phyloP scores from a whole-genome alignment of 1,284 basidiomycete genomes.

The Fomitopsis pinicola region DNA sequence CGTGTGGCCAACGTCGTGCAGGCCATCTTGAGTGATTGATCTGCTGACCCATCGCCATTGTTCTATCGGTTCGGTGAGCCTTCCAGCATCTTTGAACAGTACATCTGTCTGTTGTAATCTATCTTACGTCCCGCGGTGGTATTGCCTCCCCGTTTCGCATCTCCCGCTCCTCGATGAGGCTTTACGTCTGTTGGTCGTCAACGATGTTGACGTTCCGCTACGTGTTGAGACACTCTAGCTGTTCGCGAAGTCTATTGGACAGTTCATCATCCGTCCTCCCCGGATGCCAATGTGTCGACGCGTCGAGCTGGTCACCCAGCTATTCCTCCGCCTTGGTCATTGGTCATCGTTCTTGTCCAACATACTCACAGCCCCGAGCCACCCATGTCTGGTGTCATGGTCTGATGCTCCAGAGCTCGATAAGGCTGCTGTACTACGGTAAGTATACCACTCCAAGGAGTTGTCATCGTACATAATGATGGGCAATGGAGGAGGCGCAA shows the following conservation, averaged over 20 bases:
- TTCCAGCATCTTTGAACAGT: background rate
- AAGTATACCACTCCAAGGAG: too few relatives aligned
- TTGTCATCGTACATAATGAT: too few relatives aligned
- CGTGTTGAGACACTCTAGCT: background rate
- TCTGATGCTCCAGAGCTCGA: too few relatives aligned
- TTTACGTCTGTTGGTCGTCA: background rate
- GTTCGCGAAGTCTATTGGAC: background rate
- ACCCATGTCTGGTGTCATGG: too few relatives aligned
- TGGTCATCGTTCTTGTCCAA: too few relatives aligned
- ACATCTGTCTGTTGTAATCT: background rate
- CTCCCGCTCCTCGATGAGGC: background rate
- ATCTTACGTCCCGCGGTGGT: background rate
- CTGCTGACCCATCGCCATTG: background rate
- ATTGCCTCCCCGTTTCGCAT: background rate
- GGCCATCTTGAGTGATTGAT: conserved; percentile 75
- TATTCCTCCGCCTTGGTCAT: too few relatives aligned
- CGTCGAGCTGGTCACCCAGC: too few relatives aligned
- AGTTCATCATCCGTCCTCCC: background rate
- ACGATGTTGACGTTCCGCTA: background rate
- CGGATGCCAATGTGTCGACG: background rate
- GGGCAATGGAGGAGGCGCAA: too few relatives aligned
- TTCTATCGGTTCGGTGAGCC: background rate
- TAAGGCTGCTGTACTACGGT: too few relatives aligned
- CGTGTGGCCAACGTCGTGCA: conserved; percentile 91
- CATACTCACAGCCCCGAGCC: too few relatives aligned